These are phyloP conservation scores for Sporobolomyces phaffii DNA, from an alignment of 768 basidiomycete species.

Conservation along the genomic window DNA sequence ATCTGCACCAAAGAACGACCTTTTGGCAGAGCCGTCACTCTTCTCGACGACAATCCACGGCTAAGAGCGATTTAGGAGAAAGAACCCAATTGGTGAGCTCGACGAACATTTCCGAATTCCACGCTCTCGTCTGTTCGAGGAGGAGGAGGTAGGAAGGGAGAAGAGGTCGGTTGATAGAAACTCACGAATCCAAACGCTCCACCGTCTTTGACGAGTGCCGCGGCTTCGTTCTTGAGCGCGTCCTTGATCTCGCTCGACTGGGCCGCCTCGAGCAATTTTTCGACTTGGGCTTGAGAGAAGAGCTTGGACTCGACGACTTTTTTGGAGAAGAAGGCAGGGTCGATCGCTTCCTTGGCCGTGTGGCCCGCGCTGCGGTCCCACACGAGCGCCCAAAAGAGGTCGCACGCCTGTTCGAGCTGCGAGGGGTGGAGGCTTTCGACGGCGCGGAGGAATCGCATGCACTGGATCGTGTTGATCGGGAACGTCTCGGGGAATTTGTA, in stretches of 20 bases:
- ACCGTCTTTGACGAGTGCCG: conserved; percentile 2
- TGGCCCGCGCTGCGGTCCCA: neutral
- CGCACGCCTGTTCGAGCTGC: conserved; percentile 8
- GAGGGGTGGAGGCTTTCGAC: conserved; percentile 17
- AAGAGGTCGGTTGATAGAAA: too few relatives aligned
- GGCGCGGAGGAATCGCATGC: conserved; percentile 21
- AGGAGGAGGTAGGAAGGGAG: neutral
- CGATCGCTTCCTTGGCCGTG: conserved; percentile 4
- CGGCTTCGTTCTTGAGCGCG: conserved; percentile 21
- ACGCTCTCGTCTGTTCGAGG: too few relatives aligned
- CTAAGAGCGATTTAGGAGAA: neutral
- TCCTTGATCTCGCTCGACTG: conserved; percentile 16
- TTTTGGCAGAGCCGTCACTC: conserved; percentile 10
- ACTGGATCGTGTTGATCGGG: conserved; percentile 30
- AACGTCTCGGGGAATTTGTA: conserved; percentile 25
- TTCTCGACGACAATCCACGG: conserved; percentile 34
- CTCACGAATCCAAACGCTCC: conserved; percentile 31
- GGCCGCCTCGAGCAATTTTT: neutral
- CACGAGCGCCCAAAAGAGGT: conserved; percentile 27
- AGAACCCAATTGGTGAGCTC: too few relatives aligned
- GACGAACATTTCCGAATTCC: neutral
- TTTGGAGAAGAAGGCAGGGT: neutral
- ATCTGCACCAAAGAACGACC: conserved; percentile 31
- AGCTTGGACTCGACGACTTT: neutral
- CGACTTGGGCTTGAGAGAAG: conserved; percentile 1